Evolutionary conservation across 768 basidiomycete genomes (phyloP).

Genomic region (Tremella mesenterica): DNA sequence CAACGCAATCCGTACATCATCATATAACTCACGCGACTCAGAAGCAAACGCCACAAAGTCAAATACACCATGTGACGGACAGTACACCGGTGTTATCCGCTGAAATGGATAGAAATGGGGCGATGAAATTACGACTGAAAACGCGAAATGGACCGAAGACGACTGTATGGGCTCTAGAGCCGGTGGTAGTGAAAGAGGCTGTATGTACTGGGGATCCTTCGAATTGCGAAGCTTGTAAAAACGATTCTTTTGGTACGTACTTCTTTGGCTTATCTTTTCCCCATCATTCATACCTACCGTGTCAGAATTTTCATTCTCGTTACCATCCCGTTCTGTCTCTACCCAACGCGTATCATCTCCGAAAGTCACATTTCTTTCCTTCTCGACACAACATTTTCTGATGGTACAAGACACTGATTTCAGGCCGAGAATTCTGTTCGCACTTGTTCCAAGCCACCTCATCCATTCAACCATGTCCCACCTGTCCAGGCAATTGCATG

Average conservation of each 20-base stretch:
- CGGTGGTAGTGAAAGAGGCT: slow-evolving; percentile 11
- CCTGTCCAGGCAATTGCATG: slow-evolving; percentile 27
- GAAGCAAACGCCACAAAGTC: neutral
- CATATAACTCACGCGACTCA: too few species aligned
- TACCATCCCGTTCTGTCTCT: neutral
- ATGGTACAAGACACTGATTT: neutral
- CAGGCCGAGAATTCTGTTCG: slow-evolving; percentile 37
- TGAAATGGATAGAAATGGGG: neutral
- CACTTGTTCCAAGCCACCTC: slow-evolving; percentile 16
- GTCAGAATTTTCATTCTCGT: neutral
- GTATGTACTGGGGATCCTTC: slow-evolving; percentile 38
- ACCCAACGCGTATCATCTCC: neutral
- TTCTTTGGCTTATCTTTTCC: neutral
- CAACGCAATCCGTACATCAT: too few species aligned
- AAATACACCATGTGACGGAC: too few species aligned
- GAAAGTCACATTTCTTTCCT: too few species aligned
- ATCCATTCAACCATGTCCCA: slow-evolving; percentile 11
- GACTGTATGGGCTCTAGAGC: slow-evolving; percentile 23
- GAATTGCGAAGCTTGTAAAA: slow-evolving; percentile 36
- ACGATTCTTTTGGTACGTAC: slow-evolving; percentile 36
- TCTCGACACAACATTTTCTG: too few species aligned
- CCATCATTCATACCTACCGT: too few species aligned
- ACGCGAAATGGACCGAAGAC: slow-evolving; percentile 6
- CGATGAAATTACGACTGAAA: slow-evolving; percentile 10
- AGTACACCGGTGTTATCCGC: neutral